A percentile compares a stretch with the other conserved stretches of the same genome.
Conservation (phyloP, 108 stramenopile genomes). For the Skeletonema grethae region DNA sequence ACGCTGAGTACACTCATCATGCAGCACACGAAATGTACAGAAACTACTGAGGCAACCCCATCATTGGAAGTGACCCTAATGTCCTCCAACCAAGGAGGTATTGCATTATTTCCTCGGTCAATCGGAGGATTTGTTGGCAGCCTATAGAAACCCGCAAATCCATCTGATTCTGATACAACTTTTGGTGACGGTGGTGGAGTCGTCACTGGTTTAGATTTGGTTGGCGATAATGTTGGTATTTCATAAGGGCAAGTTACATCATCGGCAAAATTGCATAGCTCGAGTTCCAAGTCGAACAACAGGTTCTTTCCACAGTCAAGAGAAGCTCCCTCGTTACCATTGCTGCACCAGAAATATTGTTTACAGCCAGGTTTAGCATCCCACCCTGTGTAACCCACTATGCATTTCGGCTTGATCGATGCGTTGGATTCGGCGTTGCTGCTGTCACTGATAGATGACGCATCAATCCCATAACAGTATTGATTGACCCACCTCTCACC, state of each 20-base stretch:
- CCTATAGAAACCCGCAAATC: background rate
- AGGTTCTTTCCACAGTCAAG: constrained; percentile 23
- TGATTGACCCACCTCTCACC: background rate
- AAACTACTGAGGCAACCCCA: background rate
- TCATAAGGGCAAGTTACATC: constrained; percentile 16
- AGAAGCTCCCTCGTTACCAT: constrained; percentile 12
- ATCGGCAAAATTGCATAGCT: constrained; percentile 32
- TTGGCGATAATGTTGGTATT: constrained; percentile 4
- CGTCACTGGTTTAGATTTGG: background rate
- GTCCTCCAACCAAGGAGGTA: background rate
- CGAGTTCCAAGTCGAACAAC: constrained; percentile 23
- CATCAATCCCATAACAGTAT: background rate
- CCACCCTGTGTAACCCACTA: constrained; percentile 18
- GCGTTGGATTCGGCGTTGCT: background rate
- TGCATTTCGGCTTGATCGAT: constrained; percentile 15
- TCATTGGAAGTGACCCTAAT: background rate
- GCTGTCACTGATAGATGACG: background rate
- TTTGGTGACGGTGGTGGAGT: background rate
- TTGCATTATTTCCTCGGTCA: background rate
- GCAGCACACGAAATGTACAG: background rate
- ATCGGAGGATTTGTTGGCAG: background rate
- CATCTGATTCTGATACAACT: background rate
- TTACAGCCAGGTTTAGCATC: constrained; percentile 16
- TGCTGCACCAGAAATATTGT: constrained; percentile 33
- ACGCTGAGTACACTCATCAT: background rate